Percentiles rank a stretch among this genome's conserved stretches.
These are phyloP conservation scores for Bipolaris victoriae DNA, from an alignment of 2,329 filamentous ascomycete species.

Conservation along the genomic window DNA sequence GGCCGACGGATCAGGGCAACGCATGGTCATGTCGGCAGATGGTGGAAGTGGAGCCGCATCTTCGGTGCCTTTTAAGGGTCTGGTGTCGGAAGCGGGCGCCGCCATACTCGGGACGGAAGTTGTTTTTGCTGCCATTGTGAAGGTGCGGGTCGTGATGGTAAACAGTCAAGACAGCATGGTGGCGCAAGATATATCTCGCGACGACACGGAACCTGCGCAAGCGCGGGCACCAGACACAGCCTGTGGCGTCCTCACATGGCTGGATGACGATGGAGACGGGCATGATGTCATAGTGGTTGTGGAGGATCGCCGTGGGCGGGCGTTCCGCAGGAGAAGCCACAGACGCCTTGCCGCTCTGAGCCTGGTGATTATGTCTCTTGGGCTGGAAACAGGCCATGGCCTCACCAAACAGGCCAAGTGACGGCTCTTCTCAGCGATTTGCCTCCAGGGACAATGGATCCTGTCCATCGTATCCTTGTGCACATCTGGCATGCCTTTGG, in stretches of 20 bases:
- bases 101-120: slow-evolving; percentile 24
- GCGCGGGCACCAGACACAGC: slow-evolving; percentile 1
- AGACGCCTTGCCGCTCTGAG: slow-evolving; percentile 17
- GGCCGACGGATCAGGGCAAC: slow-evolving; percentile 54
- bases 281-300: slow-evolving; percentile 39
- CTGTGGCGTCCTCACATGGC: slow-evolving; percentile 23
- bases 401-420: slow-evolving; percentile 8
- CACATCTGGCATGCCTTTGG: slow-evolving; percentile 3
- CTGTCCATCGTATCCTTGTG: slow-evolving; percentile 5
- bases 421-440: slow-evolving; percentile 1
- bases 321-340: slow-evolving; percentile 4
- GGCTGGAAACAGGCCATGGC: slow-evolving; percentile 4
- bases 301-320: slow-evolving; percentile 26
- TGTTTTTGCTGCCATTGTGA: slow-evolving; percentile 39
- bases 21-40: slow-evolving; percentile 30
- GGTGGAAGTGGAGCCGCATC: slow-evolving; percentile 30
- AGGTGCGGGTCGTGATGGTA: neutral
- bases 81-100: slow-evolving; percentile 29
- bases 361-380: slow-evolving; percentile 13
- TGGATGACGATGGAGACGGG: slow-evolving; percentile 33
- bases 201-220: neutral
- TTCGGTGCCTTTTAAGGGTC: slow-evolving; percentile 28
- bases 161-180: neutral
- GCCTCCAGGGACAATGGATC: slow-evolving; percentile 1
- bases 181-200: neutral